Evolutionary conservation across 2,329 filamentous ascomycete species (phyloP), one percentile per base, ranked within the genome.

Genomic region (Stagonosporopsis vannaccii): DNA sequence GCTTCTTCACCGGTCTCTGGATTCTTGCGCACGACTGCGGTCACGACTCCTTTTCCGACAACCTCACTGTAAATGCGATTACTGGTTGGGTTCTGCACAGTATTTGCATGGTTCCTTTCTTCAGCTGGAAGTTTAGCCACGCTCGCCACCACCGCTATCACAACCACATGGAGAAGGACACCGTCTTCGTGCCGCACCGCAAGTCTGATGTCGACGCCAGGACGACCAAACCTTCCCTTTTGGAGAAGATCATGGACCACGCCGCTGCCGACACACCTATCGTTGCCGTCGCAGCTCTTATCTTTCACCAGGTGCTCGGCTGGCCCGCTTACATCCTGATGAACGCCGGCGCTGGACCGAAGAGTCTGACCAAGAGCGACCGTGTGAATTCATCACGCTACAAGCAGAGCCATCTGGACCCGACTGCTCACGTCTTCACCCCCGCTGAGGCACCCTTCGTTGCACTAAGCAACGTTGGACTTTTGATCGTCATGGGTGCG

Each of bases 121-220:
- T 90, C 78, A 86, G 84, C 44, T 91, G 88, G 88, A 87, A 89
- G 77, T 86, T 86, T 72, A 87, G 84, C 28, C 89, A 91, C 74
- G 82, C 83, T 56, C 83, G 87, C 46, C 89, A 91, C 75, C 89
- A 91, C 77, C 84, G 84, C 62, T 88, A 85, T 75, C 86, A 85
- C 40, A 86, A 86, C 62, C 84, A 90, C 77, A 86, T 89, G 78
- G 82, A 86, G 56, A 87, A 86, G 78, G 87, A 90, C 71, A 75
- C 70, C n/a, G 73, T 72, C 12, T 78, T 75, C 37, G 75, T 77
- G 1, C 76, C 76, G 8, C 62, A 59, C 47, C 63, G 62, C 52
- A 62, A 64, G 52, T 51, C 56, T 11, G 56, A 52, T 3, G 55
- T 51, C 15, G 48, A 54, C 0, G 39, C 39, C 3, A 56, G 26